Evolutionary conservation across 78 protist genomes (phyloP).

Genomic region (Creolimax fragrantissima): DNA sequence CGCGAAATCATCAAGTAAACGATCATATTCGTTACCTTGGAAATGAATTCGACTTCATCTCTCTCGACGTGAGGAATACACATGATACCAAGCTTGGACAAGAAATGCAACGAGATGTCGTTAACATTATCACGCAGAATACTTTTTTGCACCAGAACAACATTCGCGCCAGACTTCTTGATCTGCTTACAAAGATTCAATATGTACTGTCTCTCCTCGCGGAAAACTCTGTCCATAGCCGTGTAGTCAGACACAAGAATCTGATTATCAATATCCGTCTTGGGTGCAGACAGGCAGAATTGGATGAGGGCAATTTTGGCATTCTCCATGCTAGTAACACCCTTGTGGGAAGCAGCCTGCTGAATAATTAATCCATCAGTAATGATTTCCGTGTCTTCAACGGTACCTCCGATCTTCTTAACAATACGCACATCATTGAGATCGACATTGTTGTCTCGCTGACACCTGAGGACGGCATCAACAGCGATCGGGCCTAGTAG

Average conservation of each 20-base stretch:
- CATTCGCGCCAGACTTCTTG: conserved; percentile 91
- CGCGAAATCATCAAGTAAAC: too few species aligned
- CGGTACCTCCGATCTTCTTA: conserved; percentile 79
- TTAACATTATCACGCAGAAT: conserved; percentile 94
- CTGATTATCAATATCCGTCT: conserved; percentile 87
- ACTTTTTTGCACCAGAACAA: conserved; percentile 92
- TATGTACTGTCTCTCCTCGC: conserved; percentile 89
- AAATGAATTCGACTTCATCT: conserved; percentile 92
- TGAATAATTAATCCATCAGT: conserved; percentile 89
- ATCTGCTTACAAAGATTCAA: conserved; percentile 83
- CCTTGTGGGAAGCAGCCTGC: conserved; percentile 69
- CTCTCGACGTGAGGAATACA: conserved; percentile 95
- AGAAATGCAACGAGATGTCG: conserved; percentile 85
- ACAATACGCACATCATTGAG: conserved; percentile 59
- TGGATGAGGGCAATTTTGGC: conserved; percentile 99
- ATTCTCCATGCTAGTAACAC: conserved; percentile 81
- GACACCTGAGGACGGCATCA: conserved; percentile 84
- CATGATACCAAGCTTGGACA: conserved; percentile 91
- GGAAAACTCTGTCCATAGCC: conserved; percentile 89
- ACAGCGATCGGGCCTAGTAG: conserved; percentile 96
- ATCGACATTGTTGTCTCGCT: conserved; percentile 77
- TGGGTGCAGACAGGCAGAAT: conserved; percentile 97
- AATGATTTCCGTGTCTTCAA: conserved; percentile 93
- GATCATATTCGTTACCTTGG: too few species aligned
- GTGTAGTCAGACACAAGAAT: conserved; percentile 76